These are phyloP conservation scores for Capronia americana DNA, from an alignment of 2,329 filamentous ascomycete genomes.

Conservation along the genomic window DNA sequence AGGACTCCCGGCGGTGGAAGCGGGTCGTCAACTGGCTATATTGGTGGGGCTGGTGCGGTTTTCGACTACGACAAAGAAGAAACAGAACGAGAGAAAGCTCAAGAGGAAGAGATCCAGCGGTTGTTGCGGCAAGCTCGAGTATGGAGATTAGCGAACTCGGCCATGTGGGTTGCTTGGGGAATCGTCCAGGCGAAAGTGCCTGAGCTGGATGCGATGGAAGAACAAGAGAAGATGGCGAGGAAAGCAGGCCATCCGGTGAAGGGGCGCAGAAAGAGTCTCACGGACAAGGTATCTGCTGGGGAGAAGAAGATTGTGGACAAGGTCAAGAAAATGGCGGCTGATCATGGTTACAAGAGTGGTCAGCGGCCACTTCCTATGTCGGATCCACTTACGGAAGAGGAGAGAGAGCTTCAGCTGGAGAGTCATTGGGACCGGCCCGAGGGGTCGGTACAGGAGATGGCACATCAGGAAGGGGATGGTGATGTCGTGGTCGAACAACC, in stretches of 20 bases:
- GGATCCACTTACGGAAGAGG: slow-evolving; percentile 37
- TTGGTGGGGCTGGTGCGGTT: slow-evolving; percentile 5
- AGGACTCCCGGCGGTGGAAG: slow-evolving; percentile 38
- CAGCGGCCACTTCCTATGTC: slow-evolving; percentile 29
- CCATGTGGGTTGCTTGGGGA: slow-evolving; percentile 94
- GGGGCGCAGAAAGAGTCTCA: slow-evolving; percentile 18
- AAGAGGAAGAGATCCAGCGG: slow-evolving; percentile 71
- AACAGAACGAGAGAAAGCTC: slow-evolving; percentile 65
- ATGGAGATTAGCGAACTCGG: slow-evolving; percentile 87
- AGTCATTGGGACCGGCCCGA: slow-evolving; percentile 36
- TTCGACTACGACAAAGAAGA: slow-evolving; percentile 55
- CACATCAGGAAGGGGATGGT: slow-evolving; percentile 34
- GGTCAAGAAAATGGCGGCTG: slow-evolving; percentile 39
- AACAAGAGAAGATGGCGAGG: slow-evolving; percentile 2
- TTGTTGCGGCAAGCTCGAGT: slow-evolving; percentile 79
- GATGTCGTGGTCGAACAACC: neutral
- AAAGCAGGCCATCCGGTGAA: neutral
- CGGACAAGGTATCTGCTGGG: slow-evolving; percentile 7
- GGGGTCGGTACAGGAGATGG: slow-evolving; percentile 31
- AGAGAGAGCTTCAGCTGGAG: slow-evolving; percentile 30
- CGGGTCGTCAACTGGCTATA: slow-evolving; percentile 5
- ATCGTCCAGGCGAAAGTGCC: slow-evolving; percentile 92
- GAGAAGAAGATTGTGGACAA: slow-evolving; percentile 35
- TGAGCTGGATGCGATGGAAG: slow-evolving; percentile 63
- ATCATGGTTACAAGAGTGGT: slow-evolving; percentile 24